phyloP scores from a whole-genome alignment of 1,284 basidiomycete genomes.

The Thecaphora thlaspeos region DNA sequence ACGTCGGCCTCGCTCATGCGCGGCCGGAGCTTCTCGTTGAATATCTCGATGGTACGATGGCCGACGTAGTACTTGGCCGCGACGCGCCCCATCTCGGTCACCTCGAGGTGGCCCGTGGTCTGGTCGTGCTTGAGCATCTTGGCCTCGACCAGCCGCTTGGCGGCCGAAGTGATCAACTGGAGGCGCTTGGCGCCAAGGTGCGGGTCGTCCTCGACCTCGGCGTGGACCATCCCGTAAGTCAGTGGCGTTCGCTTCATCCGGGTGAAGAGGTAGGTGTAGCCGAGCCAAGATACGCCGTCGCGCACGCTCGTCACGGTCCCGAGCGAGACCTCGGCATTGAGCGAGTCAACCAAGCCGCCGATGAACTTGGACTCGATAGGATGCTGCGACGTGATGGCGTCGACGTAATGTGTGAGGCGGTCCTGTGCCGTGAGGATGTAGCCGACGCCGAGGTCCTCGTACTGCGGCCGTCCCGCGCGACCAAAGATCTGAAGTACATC shows the following conservation, averaged over 20 bases:
- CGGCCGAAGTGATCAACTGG: slow-evolving; percentile 72
- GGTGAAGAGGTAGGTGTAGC: slow-evolving; percentile 95
- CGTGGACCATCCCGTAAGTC: slow-evolving; percentile 78
- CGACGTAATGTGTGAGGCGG: slow-evolving; percentile 87
- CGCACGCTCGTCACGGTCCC: slow-evolving; percentile 85
- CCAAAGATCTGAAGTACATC: slow-evolving; percentile 97
- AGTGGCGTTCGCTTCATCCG: slow-evolving; percentile 91
- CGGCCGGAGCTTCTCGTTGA: slow-evolving; percentile 77
- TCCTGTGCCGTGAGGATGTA: slow-evolving; percentile 94
- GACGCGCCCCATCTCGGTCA: slow-evolving; percentile 87
- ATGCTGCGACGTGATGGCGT: slow-evolving; percentile 81
- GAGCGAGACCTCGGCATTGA: slow-evolving; percentile 93
- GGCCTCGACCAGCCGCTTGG: slow-evolving; percentile 70
- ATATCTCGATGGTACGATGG: slow-evolving; percentile 81
- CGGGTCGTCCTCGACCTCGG: slow-evolving; percentile 74
- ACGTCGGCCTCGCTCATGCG: slow-evolving; percentile 94
- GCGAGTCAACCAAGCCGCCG: slow-evolving; percentile 80
- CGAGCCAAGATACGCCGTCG: slow-evolving; percentile 92
- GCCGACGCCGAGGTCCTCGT: slow-evolving; percentile 92
- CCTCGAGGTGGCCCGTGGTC: slow-evolving; percentile 67
- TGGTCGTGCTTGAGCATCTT: slow-evolving; percentile 82
- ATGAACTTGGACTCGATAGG: slow-evolving; percentile 92
- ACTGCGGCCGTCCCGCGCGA: slow-evolving; percentile 91
- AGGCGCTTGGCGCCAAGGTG: slow-evolving; percentile 73
- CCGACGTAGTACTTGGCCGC: slow-evolving; percentile 96